phyloP scores from a whole-genome alignment of 2,329 filamentous ascomycete genomes.

The Cyclaneusma minus region DNA sequence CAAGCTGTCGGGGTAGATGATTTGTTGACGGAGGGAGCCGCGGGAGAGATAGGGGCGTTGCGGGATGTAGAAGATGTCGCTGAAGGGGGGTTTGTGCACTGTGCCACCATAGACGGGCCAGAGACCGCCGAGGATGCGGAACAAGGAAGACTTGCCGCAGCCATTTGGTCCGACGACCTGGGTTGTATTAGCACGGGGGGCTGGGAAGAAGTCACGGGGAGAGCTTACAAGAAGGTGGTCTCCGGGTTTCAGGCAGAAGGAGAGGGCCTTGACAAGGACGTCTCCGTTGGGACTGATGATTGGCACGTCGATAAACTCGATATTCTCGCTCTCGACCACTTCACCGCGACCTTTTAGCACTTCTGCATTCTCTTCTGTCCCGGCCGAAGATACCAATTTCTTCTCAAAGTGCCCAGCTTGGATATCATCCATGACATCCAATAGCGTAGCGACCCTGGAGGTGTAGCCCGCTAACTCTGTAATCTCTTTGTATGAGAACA shows the following conservation, averaged over 20 bases:
- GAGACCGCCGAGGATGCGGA: conserved; percentile 87
- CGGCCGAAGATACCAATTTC: conserved; percentile 81
- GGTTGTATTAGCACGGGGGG: background rate
- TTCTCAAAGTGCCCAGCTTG: conserved; percentile 86
- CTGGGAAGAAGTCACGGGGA: conserved; percentile 22
- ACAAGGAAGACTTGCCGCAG: conserved; percentile 90
- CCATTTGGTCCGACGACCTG: conserved; percentile 92
- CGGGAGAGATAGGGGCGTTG: conserved; percentile 87
- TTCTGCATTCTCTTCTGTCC: conserved; percentile 65
- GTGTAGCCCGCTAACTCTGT: conserved; percentile 94
- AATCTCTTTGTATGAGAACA: conserved; percentile 97
- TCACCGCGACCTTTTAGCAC: conserved; percentile 71
- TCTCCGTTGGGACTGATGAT: conserved; percentile 97
- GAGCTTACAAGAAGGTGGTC: conserved; percentile 85
- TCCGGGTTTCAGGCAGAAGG: conserved; percentile 72
- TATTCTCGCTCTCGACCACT: conserved; percentile 67
- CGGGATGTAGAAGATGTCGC: conserved; percentile 95
- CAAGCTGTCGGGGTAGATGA: conserved; percentile 86
- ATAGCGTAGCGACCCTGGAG: conserved; percentile 72
- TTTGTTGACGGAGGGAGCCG: conserved; percentile 86
- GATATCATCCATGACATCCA: conserved; percentile 92
- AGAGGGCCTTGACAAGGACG: conserved; percentile 70
- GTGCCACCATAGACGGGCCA: conserved; percentile 97
- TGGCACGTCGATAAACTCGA: conserved; percentile 78
- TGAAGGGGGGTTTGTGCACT: conserved; percentile 79